Percentiles rank a stretch among this genome's conserved stretches.
Conservation (phyloP, 495 filamentous ascomycete species). For the Penicillium diatomitis region DNA sequence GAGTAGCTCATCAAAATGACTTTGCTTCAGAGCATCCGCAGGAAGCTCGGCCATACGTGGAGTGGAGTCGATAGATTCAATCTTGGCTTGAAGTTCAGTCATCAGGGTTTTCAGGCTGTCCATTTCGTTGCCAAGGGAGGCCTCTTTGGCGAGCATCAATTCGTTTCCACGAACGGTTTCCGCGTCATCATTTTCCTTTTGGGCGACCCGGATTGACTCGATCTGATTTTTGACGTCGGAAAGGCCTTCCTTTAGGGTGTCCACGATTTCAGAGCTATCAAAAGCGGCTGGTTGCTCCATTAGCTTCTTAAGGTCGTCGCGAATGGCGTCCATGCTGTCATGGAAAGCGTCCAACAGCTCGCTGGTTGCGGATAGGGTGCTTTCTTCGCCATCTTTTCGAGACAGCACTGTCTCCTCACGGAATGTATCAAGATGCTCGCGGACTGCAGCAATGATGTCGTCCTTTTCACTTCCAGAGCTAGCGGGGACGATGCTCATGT, state of each 20-base stretch:
- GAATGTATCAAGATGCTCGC: conserved; percentile 60
- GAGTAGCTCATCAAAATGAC: conserved; percentile 54
- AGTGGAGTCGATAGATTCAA: conserved; percentile 66
- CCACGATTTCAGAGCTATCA: conserved; percentile 77
- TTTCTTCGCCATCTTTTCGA: conserved; percentile 44
- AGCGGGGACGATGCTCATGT: conserved; percentile 29
- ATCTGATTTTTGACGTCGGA: conserved; percentile 65
- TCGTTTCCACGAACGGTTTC: conserved; percentile 39
- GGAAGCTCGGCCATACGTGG: conserved; percentile 37
- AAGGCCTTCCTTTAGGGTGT: conserved; percentile 73
- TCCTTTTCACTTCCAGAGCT: conserved; percentile 21
- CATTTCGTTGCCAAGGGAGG: conserved; percentile 55
- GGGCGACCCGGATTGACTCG: conserved; percentile 55
- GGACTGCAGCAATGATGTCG: conserved; percentile 59
- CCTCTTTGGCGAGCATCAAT: conserved; percentile 46
- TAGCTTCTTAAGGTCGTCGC: conserved; percentile 65
- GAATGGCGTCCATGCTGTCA: conserved; percentile 68
- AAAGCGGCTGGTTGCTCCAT: conserved; percentile 69
- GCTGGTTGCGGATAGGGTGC: conserved; percentile 49
- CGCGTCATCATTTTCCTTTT: conserved; percentile 29
- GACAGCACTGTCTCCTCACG: conserved; percentile 51
- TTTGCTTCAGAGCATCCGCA: conserved; percentile 41
- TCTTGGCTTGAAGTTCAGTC: conserved; percentile 69
- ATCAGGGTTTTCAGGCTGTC: conserved; percentile 77
- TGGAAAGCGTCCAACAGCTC: conserved; percentile 77